These are phyloP conservation scores for Phytophthora parvispora DNA, from an alignment of 352 stramenopile genomes.

Conservation along the genomic window DNA sequence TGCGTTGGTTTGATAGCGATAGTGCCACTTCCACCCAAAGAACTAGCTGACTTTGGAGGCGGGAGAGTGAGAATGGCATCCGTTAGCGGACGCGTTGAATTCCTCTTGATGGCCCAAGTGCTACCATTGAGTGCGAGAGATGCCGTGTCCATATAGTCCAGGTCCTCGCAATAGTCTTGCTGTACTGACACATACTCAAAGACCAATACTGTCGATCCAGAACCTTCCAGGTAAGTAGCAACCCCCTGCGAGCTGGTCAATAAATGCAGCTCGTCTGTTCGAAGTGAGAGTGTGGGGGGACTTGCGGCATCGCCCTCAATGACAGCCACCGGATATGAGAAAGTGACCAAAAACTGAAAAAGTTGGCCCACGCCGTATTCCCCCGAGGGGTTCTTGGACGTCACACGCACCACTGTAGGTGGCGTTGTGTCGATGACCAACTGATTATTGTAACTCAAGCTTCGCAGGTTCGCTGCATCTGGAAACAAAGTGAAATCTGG, in stretches of 20 bases:
- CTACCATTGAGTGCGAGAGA: conserved; percentile 50
- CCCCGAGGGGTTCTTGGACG: conserved; percentile 47
- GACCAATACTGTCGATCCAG: conserved; percentile 48
- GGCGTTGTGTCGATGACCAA: conserved; percentile 65
- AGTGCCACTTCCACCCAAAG: conserved; percentile 51
- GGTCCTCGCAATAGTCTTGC: conserved; percentile 61
- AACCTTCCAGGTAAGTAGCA: conserved; percentile 64
- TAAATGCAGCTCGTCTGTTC: conserved; percentile 66
- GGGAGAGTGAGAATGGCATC: conserved; percentile 61
- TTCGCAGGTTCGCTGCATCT: conserved; percentile 39
- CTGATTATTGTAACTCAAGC: conserved; percentile 70
- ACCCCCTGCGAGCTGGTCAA: conserved; percentile 44
- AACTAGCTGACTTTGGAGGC: conserved; percentile 40
- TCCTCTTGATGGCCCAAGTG: conserved; percentile 46
- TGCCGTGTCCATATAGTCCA: conserved; percentile 72
- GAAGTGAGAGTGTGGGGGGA: conserved; percentile 47
- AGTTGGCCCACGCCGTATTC: conserved; percentile 75
- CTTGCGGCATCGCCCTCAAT: conserved; percentile 14
- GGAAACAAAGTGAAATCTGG: conserved; percentile 74
- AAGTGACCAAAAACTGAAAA: conserved; percentile 61
- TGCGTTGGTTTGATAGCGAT: conserved; percentile 71
- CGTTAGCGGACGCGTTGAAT: conserved; percentile 56
- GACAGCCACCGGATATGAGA: conserved; percentile 58
- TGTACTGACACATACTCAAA: conserved; percentile 67
- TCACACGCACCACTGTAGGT: conserved; percentile 53